Conservation (phyloP, 495 filamentous ascomycete genomes). For the Penicillium waksmanii region DNA sequence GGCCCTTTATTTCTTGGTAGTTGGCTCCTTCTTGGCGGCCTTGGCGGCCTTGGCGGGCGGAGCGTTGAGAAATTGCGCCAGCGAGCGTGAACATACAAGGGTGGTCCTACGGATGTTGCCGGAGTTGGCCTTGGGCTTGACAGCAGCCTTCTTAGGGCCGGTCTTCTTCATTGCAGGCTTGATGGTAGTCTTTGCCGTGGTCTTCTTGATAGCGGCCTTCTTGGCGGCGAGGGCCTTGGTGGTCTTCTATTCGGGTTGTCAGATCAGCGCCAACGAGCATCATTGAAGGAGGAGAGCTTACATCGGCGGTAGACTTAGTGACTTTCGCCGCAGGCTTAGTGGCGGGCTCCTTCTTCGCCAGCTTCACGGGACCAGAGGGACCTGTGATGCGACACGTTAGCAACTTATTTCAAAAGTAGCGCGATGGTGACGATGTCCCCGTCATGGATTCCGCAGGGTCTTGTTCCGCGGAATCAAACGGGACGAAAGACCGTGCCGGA, state of each 20-base stretch:
- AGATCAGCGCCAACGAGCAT: background rate
- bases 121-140: conserved; percentile 54
- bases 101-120: conserved; percentile 58
- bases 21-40: conserved; percentile 60
- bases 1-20: conserved; percentile 59
- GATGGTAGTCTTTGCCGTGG: conserved; percentile 23
- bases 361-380: conserved; percentile 92
- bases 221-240: conserved; percentile 38
- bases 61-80: conserved; percentile 19
- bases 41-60: conserved; percentile 58
- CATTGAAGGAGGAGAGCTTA: background rate
- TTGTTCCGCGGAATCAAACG: too few relatives aligned
- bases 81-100: conserved; percentile 37
- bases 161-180: conserved; percentile 41
- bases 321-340: conserved; percentile 56
- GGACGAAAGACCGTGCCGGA: background rate
- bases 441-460: background rate
- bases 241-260: conserved; percentile 28
- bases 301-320: conserved; percentile 40
- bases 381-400: conserved; percentile 60
- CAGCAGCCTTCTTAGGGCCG: conserved; percentile 32
- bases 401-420: background rate
- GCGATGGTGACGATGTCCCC: background rate
- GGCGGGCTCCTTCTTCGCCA: conserved; percentile 77
- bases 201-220: conserved; percentile 56